These are phyloP conservation scores for Penicillium ochrochloron DNA, from an alignment of 495 filamentous ascomycete species.

Conservation along the genomic window DNA sequence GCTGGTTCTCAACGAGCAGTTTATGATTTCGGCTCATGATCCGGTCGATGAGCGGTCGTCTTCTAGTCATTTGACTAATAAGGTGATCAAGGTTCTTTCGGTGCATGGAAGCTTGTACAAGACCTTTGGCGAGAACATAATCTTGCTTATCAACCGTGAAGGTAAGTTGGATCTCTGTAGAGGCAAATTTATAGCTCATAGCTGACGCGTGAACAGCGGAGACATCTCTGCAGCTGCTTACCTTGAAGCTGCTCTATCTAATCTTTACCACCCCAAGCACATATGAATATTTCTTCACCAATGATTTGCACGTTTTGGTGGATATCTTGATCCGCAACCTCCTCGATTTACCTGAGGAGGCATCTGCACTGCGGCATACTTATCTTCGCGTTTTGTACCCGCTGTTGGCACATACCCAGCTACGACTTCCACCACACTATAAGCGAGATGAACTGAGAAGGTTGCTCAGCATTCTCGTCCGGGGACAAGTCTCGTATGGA, in stretches of 20 bases:
- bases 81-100: slow-evolving; percentile 87
- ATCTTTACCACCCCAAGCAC: slow-evolving; percentile 90
- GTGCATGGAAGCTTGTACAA: slow-evolving; percentile 78
- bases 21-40: slow-evolving; percentile 77
- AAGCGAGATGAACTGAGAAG: slow-evolving; percentile 84
- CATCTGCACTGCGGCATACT: slow-evolving; percentile 84
- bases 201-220: slow-evolving; percentile 54
- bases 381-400: slow-evolving; percentile 96
- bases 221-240: slow-evolving; percentile 89
- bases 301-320: slow-evolving; percentile 90
- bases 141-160: slow-evolving; percentile 93
- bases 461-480: slow-evolving; percentile 68
- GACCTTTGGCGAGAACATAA: slow-evolving; percentile 98
- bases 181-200: not conserved
- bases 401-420: slow-evolving; percentile 86
- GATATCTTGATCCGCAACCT: slow-evolving; percentile 97
- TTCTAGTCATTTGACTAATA: slow-evolving; percentile 74
- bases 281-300: slow-evolving; percentile 98
- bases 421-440: slow-evolving; percentile 83
- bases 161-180: slow-evolving; percentile 48
- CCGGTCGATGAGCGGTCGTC: slow-evolving; percentile 46
- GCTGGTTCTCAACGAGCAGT: slow-evolving; percentile 97
- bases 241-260: slow-evolving; percentile 92
- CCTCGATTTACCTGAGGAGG: slow-evolving; percentile 84
- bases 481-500: slow-evolving; percentile 43